Evolutionary conservation across 208 protist species (phyloP).

Genomic region (Herpetomonas tarakana): DNA sequence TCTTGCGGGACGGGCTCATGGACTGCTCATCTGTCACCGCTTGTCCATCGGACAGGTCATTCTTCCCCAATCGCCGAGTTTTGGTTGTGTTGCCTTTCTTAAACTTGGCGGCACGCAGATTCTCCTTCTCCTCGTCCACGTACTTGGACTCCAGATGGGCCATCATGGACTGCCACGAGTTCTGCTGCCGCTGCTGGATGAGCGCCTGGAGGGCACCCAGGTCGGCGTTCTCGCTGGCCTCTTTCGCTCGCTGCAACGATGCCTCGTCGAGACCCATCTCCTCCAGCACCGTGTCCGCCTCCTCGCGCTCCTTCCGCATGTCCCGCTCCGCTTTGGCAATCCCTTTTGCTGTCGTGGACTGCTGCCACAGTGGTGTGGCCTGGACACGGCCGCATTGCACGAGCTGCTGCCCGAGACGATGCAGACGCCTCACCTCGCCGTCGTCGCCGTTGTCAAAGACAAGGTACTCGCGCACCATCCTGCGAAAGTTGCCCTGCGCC

Average conservation of each 20-base stretch:
- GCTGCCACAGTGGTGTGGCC: conserved; percentile 30
- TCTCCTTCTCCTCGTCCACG: conserved; percentile 16
- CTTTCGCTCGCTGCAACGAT: neutral
- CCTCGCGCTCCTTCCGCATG: conserved; percentile 54
- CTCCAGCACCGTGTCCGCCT: conserved; percentile 57
- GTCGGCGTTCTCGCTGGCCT: conserved; percentile 3
- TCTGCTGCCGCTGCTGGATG: conserved; percentile 58
- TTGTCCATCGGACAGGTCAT: too few relatives aligned
- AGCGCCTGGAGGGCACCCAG: conserved; percentile 56
- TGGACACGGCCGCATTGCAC: conserved; percentile 28
- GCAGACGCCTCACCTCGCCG: conserved; percentile 54
- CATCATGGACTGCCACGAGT: conserved; percentile 62
- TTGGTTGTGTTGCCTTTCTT: too few relatives aligned
- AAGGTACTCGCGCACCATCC: conserved; percentile 67
- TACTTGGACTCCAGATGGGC: conserved; percentile 65
- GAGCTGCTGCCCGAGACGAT: conserved; percentile 27
- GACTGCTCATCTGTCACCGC: too few relatives aligned
- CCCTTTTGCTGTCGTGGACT: conserved; percentile 27
- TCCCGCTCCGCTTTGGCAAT: conserved; percentile 34
- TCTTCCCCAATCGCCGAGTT: too few relatives aligned
- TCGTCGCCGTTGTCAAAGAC: conserved; percentile 77
- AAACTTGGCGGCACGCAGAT: conserved; percentile 13
- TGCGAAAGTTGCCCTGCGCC: conserved; percentile 64
- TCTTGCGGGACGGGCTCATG: too few relatives aligned
- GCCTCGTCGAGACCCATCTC: conserved; percentile 34